Base-by-base conservation (phyloP, 1,139 yeast species). In the Pichia sp. region DNA sequence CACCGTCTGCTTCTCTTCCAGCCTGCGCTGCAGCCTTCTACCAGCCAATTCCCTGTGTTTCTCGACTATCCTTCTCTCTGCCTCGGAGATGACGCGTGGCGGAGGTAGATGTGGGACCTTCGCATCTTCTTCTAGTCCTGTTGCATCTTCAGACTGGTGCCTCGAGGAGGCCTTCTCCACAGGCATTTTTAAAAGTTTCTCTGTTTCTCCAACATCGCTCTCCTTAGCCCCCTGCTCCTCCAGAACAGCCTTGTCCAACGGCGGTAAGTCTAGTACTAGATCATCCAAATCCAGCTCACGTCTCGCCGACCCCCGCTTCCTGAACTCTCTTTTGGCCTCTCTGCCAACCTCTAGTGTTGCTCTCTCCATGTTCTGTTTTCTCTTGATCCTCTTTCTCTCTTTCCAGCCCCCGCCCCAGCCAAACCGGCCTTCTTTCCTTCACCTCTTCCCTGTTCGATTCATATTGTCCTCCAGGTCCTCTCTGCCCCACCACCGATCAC, bases 271-370 rank as follows among this genome's bases (percentile, higher is more conserved):
- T 9, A 64, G 46, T 5, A 63, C 65, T 1, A 65, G 50, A 24
- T 60, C 65, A n/a, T 61, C 58, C 43, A 65, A 58, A 46, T 63
- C 63, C 17, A 63, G 56, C 33, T 51, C 57, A 27, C 69, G 47
- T 20, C 55, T 55, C 2, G 64, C 67, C 10, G 66, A 61, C 5
- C 71, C 71, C 44, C 71, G 57, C 48, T 64, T 62, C 38, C 71
- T 56, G 1, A 62, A 58, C 55, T 63, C 70, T 50, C 58, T 59
- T 29, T 66, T 58, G 0, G 63, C 63, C 34, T 61, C 65, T 50
- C 58, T 59, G 27, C 66, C 58, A 0, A 62, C 63, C 34, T 61
- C 65, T 31, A 66, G 58, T 0, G 63, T 61, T 31, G 61, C 65
- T 48, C 70, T 56, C n/a, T 45, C 49, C 38, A 47, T 43, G 30